Base-by-base conservation (phyloP, 306 rosid genomes). In the Luffa aegyptiaca region DNA sequence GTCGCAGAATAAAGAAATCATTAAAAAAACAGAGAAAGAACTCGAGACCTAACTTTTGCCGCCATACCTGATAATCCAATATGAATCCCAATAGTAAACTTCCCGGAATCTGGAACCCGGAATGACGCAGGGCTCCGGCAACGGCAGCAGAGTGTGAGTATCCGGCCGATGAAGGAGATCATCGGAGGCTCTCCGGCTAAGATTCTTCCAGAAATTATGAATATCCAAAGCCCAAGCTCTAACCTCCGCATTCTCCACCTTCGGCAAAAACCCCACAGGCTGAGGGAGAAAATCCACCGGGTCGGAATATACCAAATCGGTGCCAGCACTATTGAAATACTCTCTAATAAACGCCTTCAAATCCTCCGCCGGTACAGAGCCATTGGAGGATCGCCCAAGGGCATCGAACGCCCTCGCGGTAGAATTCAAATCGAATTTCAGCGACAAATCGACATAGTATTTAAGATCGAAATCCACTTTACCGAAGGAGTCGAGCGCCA, bases 21-120 rank as follows among this genome's bases (percentile, higher is more conserved):
- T 31, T 1, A 8, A 26, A 39, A 39, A 35, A 5, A 42, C 11
- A 59, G 18, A 8, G 21, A 42, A 61, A 58, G 26, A 39, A 66
- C 9, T 57, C 20, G 46, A 65, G 46, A 1, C 35, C 4, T 9
- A 69, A 45, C 17, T 20, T 3, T 12, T 12, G 53, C 20, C 59
- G 14, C 36, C 66, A 51, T 71, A 91, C 99, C 97, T 89, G 49
- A 93, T 91, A 0, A 90, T 88, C 99, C 99, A 95, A 72, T 93
- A 95, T 14, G 99, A 91, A 86, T 95, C 97, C 99, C 99, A 95
- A 44, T 95, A 95, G 81, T 95, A 95, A 68, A 90, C 87, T 88
- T 95, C 99, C 17, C 89, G 88, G 75, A 95, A 95, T 31, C 97
- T 81, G 0, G 97, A 91, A 5, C 99, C 99, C 0, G 97, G 97